phyloP scores from a whole-genome alignment of 2,329 filamentous ascomycete species.

The Davidsoniella virescens region DNA sequence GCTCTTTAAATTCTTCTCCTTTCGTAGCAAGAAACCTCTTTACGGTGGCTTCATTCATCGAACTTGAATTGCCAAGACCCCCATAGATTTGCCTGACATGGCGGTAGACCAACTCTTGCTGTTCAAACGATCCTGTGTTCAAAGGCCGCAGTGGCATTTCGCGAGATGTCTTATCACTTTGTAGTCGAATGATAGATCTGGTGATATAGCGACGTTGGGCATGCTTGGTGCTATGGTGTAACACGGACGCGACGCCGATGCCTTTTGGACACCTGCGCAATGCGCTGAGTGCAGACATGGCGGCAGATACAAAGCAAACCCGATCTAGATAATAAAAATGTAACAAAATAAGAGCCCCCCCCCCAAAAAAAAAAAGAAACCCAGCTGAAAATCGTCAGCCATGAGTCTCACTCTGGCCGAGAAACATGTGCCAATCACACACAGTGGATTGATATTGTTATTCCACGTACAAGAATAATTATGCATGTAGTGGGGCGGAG shows the following conservation, averaged over 20 bases:
- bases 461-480: neutral
- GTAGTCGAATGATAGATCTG: too few species aligned
- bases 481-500: neutral
- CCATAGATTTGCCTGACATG: neutral
- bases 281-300: neutral
- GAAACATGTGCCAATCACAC: too few species aligned
- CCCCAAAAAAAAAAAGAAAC: too few species aligned
- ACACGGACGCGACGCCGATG: too few species aligned
- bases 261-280: neutral
- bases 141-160: too few species aligned
- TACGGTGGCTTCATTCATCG: neutral
- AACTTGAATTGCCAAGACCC: too few species aligned
- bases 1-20: neutral
- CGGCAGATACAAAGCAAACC: neutral
- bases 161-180: too few species aligned
- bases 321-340: neutral
- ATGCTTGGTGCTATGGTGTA: too few species aligned
- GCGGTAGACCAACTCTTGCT: constrained; percentile 4
- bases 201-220: too few species aligned
- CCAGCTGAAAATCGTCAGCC: too few species aligned
- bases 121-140: neutral
- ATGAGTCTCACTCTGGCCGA: too few species aligned
- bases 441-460: neutral
- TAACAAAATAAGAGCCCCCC: neutral
- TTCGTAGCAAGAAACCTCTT: constrained; percentile 1